These are phyloP conservation scores for Trichoderma sp. DNA, from an alignment of 2,329 filamentous ascomycete genomes.

Conservation along the genomic window DNA sequence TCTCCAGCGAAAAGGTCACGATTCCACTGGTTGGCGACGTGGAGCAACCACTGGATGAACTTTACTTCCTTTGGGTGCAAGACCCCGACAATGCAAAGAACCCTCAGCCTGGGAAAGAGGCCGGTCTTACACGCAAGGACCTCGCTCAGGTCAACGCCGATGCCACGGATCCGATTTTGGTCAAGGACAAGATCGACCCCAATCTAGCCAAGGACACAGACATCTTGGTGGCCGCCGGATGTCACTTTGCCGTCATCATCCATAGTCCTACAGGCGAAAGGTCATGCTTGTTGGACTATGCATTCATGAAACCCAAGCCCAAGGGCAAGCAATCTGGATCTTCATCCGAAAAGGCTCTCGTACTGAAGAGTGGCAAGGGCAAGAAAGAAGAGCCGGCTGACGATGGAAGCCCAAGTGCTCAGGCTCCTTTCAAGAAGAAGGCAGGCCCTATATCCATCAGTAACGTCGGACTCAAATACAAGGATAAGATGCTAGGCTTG, in stretches of 20 bases:
- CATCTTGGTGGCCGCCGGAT: not conserved
- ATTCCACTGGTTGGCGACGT: not conserved
- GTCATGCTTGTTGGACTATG: not conserved
- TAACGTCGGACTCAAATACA: not conserved
- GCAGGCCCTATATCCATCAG: not conserved
- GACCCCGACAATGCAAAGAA: not conserved
- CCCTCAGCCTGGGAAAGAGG: not conserved
- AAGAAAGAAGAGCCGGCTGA: not conserved
- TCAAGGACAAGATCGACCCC: not conserved
- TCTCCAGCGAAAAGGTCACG: not conserved
- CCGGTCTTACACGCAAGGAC: not conserved
- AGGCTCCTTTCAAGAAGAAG: not conserved
- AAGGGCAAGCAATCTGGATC: not conserved
- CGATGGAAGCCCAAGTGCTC: not conserved
- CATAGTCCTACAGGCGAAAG: not conserved
- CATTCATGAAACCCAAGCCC: not conserved
- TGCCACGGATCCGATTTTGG: not conserved
- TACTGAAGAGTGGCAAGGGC: not conserved
- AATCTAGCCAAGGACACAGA: not conserved
- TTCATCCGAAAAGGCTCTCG: not conserved
- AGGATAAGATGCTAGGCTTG: not conserved
- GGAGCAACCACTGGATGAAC: not conserved
- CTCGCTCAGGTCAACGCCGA: not conserved
- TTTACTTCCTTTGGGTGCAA: not conserved
- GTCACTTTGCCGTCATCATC: not conserved